Base-by-base conservation (phyloP, 2,329 filamentous ascomycete species). In the Verticillium nubilum region DNA sequence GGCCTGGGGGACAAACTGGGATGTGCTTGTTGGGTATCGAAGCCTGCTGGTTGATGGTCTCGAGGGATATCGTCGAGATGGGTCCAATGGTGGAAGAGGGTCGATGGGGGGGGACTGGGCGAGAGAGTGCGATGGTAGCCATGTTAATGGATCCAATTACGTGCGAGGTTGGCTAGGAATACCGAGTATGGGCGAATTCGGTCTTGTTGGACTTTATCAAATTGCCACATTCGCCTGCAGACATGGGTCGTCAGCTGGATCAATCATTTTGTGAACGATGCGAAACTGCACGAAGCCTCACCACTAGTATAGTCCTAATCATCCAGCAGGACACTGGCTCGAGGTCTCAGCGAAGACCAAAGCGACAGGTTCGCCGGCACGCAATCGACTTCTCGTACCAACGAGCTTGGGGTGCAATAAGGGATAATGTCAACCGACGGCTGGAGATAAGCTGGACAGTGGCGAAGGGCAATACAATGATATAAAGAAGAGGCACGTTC, bases 1-100 rank as follows among this genome's bases (percentile, higher is more conserved):
- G 88, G 1, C 92, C 92, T 1, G 92, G 86, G n/a, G 92, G 89
- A 74, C 92, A 97, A 66, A 88, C 79, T n/a, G 93, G 92, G 26
- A 97, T 80, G 74, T 97, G 92, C 74, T 95, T 96, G 76, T 96
- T 97, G 10, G 92, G 91, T 26, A 95, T 80, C 6, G 89, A 56
- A 68, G 67, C n/a, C 71, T 62, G 56, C 66, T 54, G 60, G 66
- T 61, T 70, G 62, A 74, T 70, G 37, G 72, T 71, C 17, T 78
- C 74, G 58, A 72, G 66, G 47, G 73, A 69, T 56, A 74, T 64
- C 35, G 72, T 64, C 31, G 70, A 60, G 1, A 74, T 65, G 28
- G 72, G 66, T 35, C 67, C 61, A 29, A 72, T 66, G 56, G 75
- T 72, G 52, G 78, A 74, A 27, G 77, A 73, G 35, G 78, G 70